Percentiles rank a stretch among this genome's conserved stretches.
These are phyloP conservation scores for Saccharomyces paradoxus DNA, from an alignment of 805 yeast genomes.

Conservation along the genomic window DNA sequence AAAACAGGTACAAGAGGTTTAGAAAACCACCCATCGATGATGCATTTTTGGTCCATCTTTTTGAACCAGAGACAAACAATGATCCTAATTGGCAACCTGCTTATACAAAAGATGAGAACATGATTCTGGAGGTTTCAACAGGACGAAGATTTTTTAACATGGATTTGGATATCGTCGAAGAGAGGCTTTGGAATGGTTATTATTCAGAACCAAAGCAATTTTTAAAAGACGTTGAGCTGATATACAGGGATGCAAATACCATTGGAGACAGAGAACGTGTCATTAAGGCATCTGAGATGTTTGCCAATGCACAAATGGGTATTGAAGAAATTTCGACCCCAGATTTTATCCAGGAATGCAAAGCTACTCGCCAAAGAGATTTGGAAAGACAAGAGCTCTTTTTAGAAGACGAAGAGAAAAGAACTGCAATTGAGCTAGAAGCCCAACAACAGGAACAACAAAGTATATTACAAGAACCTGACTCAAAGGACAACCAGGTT, in stretches of 20 bases:
- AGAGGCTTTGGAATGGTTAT: constrained; percentile 92
- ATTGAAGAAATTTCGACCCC: constrained; percentile 79
- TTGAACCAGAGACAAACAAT: constrained; percentile 45
- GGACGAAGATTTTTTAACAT: constrained; percentile 73
- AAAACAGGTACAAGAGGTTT: constrained; percentile 79
- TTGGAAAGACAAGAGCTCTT: constrained; percentile 38
- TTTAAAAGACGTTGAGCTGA: constrained; percentile 74
- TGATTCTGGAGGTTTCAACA: constrained; percentile 73
- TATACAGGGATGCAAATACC: constrained; percentile 66
- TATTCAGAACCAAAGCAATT: constrained; percentile 90
- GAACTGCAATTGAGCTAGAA: constrained; percentile 2
- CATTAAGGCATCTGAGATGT: constrained; percentile 83
- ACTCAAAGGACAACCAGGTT: constrained; percentile 9
- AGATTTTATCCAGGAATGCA: constrained; percentile 68
- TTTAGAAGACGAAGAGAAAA: constrained; percentile 31
- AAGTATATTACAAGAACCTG: constrained; percentile 1
- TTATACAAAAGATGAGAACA: constrained; percentile 52
- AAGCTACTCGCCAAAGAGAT: constrained; percentile 62
- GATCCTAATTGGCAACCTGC: constrained; percentile 34
- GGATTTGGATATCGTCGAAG: constrained; percentile 91
- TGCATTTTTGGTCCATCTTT: constrained; percentile 58
- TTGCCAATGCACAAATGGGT: constrained; percentile 91
- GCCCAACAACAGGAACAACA: constrained; percentile 3
- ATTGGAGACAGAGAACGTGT: constrained; percentile 78
- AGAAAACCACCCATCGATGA: constrained; percentile 88